A percentile compares a stretch with the other conserved stretches of the same genome.
Evolutionary conservation across 352 stramenopile species (phyloP).

Genomic region (Peronospora tabacina): DNA sequence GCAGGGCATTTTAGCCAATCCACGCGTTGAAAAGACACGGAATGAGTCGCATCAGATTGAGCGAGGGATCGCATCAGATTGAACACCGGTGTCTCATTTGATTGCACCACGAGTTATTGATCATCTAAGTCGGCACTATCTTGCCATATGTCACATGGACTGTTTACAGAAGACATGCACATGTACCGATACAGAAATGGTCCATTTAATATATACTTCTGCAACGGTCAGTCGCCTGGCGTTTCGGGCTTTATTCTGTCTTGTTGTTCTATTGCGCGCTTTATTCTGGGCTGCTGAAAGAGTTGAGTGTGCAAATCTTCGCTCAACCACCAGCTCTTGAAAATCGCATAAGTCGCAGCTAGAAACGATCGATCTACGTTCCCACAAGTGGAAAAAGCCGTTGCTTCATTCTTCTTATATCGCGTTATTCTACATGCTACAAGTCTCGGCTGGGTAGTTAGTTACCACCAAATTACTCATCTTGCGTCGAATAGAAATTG

Average conservation of each 20-base stretch:
- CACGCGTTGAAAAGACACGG: neutral
- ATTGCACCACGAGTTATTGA: too few species aligned
- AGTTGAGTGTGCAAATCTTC: too few species aligned
- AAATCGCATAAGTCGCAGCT: too few species aligned
- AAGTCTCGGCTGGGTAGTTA: neutral
- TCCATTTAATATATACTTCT: neutral
- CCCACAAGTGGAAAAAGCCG: neutral
- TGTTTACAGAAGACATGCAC: too few species aligned
- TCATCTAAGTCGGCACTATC: too few species aligned
- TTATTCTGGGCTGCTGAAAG: slow-evolving; percentile 1
- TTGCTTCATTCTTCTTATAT: neutral
- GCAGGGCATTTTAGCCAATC: slow-evolving; percentile 7
- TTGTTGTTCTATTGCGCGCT: slow-evolving; percentile 3
- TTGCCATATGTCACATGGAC: too few species aligned
- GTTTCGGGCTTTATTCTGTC: slow-evolving; percentile 20
- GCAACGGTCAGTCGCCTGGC: neutral
- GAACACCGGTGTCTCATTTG: too few species aligned
- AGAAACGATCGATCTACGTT: neutral
- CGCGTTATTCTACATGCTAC: neutral
- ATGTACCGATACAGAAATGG: slow-evolving; percentile 7
- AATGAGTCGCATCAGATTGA: neutral
- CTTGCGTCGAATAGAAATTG: slow-evolving; percentile 32
- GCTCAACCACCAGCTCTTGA: too few species aligned
- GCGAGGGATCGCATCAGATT: too few species aligned
- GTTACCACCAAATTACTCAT: neutral